Conservation (phyloP, 495 filamentous ascomycete genomes). For the Copromyces sp. region DNA sequence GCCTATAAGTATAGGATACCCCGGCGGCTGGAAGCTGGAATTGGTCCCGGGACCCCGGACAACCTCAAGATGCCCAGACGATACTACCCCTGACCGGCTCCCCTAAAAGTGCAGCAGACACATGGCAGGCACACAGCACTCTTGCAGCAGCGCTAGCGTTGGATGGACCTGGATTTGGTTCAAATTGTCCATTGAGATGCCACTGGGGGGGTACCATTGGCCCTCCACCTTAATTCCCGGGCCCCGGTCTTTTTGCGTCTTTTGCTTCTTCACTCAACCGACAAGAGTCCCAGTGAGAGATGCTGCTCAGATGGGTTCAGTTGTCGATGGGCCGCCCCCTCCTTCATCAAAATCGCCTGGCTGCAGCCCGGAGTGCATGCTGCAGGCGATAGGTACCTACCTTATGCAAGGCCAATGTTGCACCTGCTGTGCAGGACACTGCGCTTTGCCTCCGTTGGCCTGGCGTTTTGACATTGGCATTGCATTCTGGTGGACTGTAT, state of each 20-base stretch:
- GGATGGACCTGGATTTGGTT: not conserved
- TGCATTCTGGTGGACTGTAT: not conserved
- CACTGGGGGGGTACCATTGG: not conserved
- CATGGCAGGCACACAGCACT: not conserved
- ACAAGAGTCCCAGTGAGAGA: not conserved
- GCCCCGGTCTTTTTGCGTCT: not conserved
- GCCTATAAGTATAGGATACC: not conserved
- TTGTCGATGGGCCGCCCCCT: not conserved
- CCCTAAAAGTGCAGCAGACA: not conserved
- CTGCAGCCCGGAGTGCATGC: not conserved
- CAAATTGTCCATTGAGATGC: not conserved
- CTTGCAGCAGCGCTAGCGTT: not conserved
- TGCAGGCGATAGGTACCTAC: not conserved
- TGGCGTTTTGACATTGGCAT: conserved; percentile 10
- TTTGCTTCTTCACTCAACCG: not conserved
- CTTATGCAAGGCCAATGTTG: not conserved
- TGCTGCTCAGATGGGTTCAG: too few species aligned
- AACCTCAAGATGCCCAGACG: not conserved
- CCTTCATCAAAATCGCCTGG: not conserved
- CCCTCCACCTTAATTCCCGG: not conserved
- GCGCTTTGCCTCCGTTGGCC: conserved; percentile 1
- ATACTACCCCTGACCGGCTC: not conserved
- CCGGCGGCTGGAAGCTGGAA: not conserved
- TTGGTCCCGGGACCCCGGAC: not conserved
- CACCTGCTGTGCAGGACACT: not conserved